A percentile compares a stretch with the other conserved stretches of the same genome.
phyloP scores from a whole-genome alignment of 345 rosid species.

The Populus tremula region DNA sequence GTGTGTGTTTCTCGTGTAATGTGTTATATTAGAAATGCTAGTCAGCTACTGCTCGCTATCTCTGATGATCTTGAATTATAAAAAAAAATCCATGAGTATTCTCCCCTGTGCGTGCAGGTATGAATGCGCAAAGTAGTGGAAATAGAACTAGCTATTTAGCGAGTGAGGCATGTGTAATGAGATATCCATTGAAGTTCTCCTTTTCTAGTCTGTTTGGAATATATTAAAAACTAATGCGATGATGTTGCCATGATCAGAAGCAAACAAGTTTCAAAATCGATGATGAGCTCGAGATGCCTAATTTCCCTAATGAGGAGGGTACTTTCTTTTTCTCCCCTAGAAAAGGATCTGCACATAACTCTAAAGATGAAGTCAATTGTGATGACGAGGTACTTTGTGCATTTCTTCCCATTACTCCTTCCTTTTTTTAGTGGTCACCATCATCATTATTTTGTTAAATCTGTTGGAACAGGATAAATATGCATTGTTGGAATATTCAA shows the following conservation, averaged over 20 bases:
- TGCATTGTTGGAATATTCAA: slow-evolving; percentile 4
- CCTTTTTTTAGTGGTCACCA: not conserved
- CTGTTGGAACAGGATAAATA: slow-evolving; percentile 18
- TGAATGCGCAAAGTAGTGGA: slow-evolving; percentile 19
- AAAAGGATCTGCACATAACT: slow-evolving; percentile 21
- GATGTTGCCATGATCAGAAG: slow-evolving; percentile 27
- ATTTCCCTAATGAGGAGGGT: slow-evolving; percentile 48
- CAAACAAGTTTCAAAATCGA: slow-evolving; percentile 24
- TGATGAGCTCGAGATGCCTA: slow-evolving; percentile 59
- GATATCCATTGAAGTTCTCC: not conserved
- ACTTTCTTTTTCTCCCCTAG: slow-evolving; percentile 20
- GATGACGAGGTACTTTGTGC: slow-evolving; percentile 40
- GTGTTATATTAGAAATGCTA: not conserved
- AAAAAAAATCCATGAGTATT: not conserved
- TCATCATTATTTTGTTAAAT: not conserved
- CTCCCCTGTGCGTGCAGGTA: slow-evolving; percentile 27
- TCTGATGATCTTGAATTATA: not conserved
- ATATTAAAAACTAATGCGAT: not conserved
- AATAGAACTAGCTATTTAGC: slow-evolving; percentile 14
- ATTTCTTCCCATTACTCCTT: not conserved
- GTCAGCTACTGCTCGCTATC: no score
- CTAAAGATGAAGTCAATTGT: slow-evolving; percentile 36
- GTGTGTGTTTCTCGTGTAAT: no score
- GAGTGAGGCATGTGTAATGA: slow-evolving; percentile 32
- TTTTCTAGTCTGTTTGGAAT: not conserved